Percentiles rank a stretch among this genome's conserved stretches.
Conservation (phyloP, 2,329 filamentous ascomycete genomes). For the Lithohypha guttulata region DNA sequence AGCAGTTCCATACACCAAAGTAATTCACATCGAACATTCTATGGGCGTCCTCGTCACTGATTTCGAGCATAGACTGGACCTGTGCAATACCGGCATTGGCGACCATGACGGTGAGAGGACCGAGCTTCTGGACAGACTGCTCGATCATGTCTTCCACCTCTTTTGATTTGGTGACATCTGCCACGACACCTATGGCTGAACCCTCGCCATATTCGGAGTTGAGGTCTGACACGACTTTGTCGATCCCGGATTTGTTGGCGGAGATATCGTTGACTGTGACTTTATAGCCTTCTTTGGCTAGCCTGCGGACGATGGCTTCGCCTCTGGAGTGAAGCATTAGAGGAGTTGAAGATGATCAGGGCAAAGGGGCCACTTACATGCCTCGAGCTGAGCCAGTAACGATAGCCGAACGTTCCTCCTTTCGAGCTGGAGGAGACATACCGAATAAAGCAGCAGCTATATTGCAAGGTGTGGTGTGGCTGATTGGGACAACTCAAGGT, state of each 20-base stretch:
- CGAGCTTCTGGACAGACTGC: slow-evolving; percentile 42
- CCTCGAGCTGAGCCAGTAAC: slow-evolving; percentile 32
- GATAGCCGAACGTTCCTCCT: slow-evolving; percentile 25
- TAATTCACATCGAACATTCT: slow-evolving; percentile 57
- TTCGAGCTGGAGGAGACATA: not conserved
- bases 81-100: slow-evolving; percentile 54
- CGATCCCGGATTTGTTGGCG: slow-evolving; percentile 42
- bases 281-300: slow-evolving; percentile 55
- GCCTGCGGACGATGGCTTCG: slow-evolving; percentile 42
- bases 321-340: slow-evolving; percentile 14
- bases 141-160: slow-evolving; percentile 46
- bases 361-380: slow-evolving; percentile 26
- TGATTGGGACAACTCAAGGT: too few species aligned
- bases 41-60: slow-evolving; percentile 47
- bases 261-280: slow-evolving; percentile 55
- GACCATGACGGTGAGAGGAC: slow-evolving; percentile 42
- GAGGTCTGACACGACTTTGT: slow-evolving; percentile 32
- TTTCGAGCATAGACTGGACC: slow-evolving; percentile 45
- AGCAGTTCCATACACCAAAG: slow-evolving; percentile 55
- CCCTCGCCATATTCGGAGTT: slow-evolving; percentile 17
- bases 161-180: slow-evolving; percentile 48
- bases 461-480: too few species aligned
- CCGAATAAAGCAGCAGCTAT: too few species aligned
- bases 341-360: not conserved
- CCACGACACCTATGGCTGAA: slow-evolving; percentile 43